Evolutionary conservation across 2,329 filamentous ascomycete genomes (phyloP).

Genomic region (Fusarium phyllophilum): DNA sequence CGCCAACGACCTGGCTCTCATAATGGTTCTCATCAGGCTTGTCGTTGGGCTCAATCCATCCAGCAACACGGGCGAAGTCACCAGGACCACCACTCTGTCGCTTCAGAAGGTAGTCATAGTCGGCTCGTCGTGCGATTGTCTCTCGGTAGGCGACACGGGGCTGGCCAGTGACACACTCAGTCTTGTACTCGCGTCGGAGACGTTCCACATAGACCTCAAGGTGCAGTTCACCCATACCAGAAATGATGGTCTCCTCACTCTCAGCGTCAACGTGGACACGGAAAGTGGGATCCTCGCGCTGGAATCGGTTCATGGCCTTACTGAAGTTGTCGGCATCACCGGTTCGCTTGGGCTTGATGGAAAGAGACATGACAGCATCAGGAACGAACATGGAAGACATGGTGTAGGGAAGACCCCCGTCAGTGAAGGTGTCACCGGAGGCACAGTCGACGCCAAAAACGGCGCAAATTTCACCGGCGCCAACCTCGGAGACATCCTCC

Average conservation of each 20-base stretch:
- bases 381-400: slow-evolving; percentile 99
- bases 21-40: slow-evolving; percentile 81
- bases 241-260: slow-evolving; percentile 96
- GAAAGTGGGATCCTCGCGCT: slow-evolving; percentile 98
- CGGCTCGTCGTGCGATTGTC: slow-evolving; percentile 81
- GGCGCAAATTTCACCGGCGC: slow-evolving; percentile 96
- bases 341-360: slow-evolving; percentile 93
- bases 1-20: slow-evolving; percentile 87
- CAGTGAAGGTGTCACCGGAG: slow-evolving; percentile 97
- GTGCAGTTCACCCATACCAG: slow-evolving; percentile 97
- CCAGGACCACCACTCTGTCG: slow-evolving; percentile 96
- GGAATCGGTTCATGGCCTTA: slow-evolving; percentile 99
- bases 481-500: slow-evolving; percentile 94
- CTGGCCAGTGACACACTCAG: slow-evolving; percentile 94
- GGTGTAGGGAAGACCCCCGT: slow-evolving; percentile 88
- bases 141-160: slow-evolving; percentile 98
- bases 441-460: slow-evolving; percentile 98
- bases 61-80: slow-evolving; percentile 92
- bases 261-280: slow-evolving; percentile 91
- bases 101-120: slow-evolving; percentile 94
- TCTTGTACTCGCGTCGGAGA: slow-evolving; percentile 95
- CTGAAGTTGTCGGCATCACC: slow-evolving; percentile 94
- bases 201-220: slow-evolving; percentile 98
- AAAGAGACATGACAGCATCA: slow-evolving; percentile 96
- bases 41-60: slow-evolving; percentile 88